Evolutionary conservation across 2,329 filamentous ascomycete species (phyloP), one percentile per base, ranked within the genome.

Genomic region (Botryotinia calthae): DNA sequence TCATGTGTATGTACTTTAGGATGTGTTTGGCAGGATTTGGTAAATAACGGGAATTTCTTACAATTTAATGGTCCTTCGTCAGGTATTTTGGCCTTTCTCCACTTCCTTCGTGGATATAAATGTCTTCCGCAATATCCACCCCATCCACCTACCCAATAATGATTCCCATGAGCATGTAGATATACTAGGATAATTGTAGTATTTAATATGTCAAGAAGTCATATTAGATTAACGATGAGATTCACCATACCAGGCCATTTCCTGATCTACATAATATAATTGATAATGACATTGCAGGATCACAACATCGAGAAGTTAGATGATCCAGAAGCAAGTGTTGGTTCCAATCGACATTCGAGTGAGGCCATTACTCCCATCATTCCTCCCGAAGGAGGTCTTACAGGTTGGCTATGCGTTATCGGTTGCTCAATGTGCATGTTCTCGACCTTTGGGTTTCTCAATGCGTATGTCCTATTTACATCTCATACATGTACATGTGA

Each of bases 381-480:
- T 14, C 42, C 56, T 2, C 18, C 61, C 9, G n/a, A 71, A 44
- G 59, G 70, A 56, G 46, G n/a, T 67, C 31, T 18, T 37, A 28
- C 25, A 42, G 48, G 46, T 18, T 58, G 48, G 37, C 20, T 67
- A 44, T 44, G 12, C 7, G 40, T 56, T 28, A 22, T 46, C 37
- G 20, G 70, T 16, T 65, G 48, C 46, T 56, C 44, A 42, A 44
- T 72, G 12, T 42, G 46, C 18, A 46, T 71, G 28, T 72, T 58
- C 10, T 34, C 70, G 16, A 72, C 44, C 16, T 69, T 69, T 44
- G 64, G 54, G 2, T 62, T 72, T n/a, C 63, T 68, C 16, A 69
- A 63, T n/a, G 51, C 44, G 71, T 69, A 72, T 58, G 42, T 48
- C 42, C 9, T 14, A 4, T n/a, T n/a, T 37, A n/a, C 68, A 22